Evolutionary conservation across 345 rosid species (phyloP).

Genomic region (Erucastrum elatum): DNA sequence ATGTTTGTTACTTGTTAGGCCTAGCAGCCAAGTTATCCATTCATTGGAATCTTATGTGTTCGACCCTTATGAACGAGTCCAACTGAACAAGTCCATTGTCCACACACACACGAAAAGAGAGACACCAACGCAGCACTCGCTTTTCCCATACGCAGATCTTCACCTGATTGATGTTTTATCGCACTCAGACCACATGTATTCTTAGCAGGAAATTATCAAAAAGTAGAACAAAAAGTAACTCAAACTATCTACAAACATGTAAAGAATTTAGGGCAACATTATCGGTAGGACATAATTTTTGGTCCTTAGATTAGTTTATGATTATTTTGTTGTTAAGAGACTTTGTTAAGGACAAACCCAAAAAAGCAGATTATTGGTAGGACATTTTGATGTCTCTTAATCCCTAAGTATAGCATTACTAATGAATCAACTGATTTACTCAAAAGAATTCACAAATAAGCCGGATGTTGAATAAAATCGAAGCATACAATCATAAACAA

Average conservation of each 20-base stretch:
- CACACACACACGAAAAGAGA: constrained; percentile 13
- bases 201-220: neutral
- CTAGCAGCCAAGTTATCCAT: neutral
- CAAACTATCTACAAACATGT: neutral
- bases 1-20: neutral
- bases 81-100: neutral
- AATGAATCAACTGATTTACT: no score
- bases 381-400: no score
- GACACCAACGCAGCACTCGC: neutral
- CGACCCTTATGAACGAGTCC: neutral
- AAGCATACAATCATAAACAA: no score
- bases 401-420: no score
- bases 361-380: no score
- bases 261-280: neutral
- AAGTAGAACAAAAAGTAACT: neutral
- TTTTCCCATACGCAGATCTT: neutral
- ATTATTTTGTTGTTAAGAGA: no score
- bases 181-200: neutral
- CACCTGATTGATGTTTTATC: neutral
- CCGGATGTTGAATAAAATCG: no score
- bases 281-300: no score
- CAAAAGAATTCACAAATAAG: no score
- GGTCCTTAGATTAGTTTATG: no score
- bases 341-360: no score
- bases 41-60: neutral